Conservation (phyloP, 2,329 filamentous ascomycete species). For the Colletotrichum sp. region DNA sequence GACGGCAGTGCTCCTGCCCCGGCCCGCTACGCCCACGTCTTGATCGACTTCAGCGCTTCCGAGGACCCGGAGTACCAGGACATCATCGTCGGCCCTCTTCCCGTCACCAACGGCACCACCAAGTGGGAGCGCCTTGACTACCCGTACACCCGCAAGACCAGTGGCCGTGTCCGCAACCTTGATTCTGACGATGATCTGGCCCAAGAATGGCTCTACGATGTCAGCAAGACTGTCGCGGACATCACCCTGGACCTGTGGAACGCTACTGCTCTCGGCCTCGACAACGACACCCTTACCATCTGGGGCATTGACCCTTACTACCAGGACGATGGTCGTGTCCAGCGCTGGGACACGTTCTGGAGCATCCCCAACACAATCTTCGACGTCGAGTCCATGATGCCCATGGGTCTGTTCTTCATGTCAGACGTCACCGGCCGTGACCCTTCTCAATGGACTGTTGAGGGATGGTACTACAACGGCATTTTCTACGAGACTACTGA, state of each 20-base stretch:
- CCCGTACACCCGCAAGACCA: conserved; percentile 43
- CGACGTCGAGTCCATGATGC: conserved; percentile 47
- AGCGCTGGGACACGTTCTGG: conserved; percentile 54
- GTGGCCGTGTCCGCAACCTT: conserved; percentile 42
- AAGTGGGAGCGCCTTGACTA: conserved; percentile 44
- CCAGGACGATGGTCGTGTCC: conserved; percentile 43
- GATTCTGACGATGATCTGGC: conserved; percentile 37
- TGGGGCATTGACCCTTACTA: conserved; percentile 48
- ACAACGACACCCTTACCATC: conserved; percentile 46
- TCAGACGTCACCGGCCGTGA: conserved; percentile 56
- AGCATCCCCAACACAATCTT: conserved; percentile 40
- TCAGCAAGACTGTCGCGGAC: conserved; percentile 34
- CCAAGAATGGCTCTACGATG: conserved; percentile 37
- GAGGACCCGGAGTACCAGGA: conserved; percentile 44
- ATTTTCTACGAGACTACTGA: conserved; percentile 56
- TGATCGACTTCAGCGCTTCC: conserved; percentile 44
- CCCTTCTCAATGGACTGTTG: conserved; percentile 52
- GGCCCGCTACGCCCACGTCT: conserved; percentile 46
- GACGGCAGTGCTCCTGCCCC: conserved; percentile 41
- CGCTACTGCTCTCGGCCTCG: conserved; percentile 36
- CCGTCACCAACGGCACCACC: conserved; percentile 42
- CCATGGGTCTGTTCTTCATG: conserved; percentile 48
- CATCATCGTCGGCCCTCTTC: conserved; percentile 55
- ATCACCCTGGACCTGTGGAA: conserved; percentile 51
- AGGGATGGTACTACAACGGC: conserved; percentile 60